phyloP scores from a whole-genome alignment of 2,329 filamentous ascomycete species.

The Ophiostoma sp. region DNA sequence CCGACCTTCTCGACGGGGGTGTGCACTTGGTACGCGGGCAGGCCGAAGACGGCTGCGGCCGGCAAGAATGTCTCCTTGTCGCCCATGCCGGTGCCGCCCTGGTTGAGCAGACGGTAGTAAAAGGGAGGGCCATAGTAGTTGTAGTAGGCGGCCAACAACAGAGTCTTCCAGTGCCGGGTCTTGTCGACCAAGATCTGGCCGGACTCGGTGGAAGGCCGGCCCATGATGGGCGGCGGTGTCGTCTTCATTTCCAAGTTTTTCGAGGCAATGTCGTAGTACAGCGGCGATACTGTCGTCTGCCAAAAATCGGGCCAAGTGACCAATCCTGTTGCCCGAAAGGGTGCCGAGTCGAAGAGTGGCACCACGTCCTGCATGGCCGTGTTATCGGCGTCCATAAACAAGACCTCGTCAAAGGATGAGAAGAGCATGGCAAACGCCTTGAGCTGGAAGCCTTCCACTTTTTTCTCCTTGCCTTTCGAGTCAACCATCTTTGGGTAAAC shows the following conservation, averaged over 20 bases:
- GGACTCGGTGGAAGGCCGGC: constrained; percentile 46
- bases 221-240: constrained; percentile 35
- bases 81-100: constrained; percentile 46
- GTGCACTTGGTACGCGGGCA: constrained; percentile 44
- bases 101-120: constrained; percentile 52
- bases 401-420: constrained; percentile 58
- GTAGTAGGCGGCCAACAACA: constrained; percentile 55
- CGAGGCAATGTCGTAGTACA: constrained; percentile 47
- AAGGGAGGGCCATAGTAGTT: constrained; percentile 54
- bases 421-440: constrained; percentile 59
- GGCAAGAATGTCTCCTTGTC: constrained; percentile 52
- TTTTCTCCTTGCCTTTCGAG: neutral
- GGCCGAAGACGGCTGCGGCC: constrained; percentile 43
- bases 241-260: constrained; percentile 11
- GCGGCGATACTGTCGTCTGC: constrained; percentile 43
- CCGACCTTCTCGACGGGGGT: constrained; percentile 38
- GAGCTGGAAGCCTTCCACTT: constrained; percentile 51
- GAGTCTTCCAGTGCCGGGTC: constrained; percentile 45
- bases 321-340: constrained; percentile 53
- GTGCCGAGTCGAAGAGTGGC: constrained; percentile 49
- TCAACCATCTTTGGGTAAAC: constrained; percentile 34
- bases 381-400: constrained; percentile 60
- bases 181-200: constrained; percentile 52
- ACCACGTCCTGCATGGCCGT: constrained; percentile 47
- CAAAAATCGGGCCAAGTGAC: constrained; percentile 61